phyloP scores from a whole-genome alignment of 305 asterid genomes.

The Salvia sclarea region DNA sequence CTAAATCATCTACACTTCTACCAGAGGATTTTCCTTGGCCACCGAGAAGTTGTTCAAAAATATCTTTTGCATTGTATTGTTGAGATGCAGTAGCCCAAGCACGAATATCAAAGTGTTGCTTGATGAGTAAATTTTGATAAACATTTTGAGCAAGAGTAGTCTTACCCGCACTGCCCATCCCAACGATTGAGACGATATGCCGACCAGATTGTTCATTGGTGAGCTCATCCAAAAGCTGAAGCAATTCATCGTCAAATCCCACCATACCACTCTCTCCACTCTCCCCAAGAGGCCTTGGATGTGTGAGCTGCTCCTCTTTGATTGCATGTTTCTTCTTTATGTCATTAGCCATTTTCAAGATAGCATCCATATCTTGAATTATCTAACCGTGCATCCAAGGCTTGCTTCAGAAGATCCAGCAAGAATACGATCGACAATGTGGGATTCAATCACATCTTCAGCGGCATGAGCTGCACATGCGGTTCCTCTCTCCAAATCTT shows the following conservation, averaged over 20 bases:
- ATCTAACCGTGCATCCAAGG: neutral
- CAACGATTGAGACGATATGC: conserved; percentile 14
- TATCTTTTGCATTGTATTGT: neutral
- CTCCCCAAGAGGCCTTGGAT: neutral
- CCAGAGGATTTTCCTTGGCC: neutral
- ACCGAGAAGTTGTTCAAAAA: conserved; percentile 4
- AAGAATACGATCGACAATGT: neutral
- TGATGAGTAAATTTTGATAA: neutral
- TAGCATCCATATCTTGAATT: neutral
- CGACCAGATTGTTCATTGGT: neutral
- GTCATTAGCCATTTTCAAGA: neutral
- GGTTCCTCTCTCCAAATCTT: neutral
- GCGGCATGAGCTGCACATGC: neutral
- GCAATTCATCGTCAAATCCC: conserved; percentile 24
- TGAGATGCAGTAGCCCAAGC: conserved; percentile 29
- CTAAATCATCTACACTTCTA: neutral
- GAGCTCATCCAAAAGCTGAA: conserved; percentile 14
- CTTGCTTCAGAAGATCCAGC: neutral
- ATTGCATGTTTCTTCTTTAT: neutral
- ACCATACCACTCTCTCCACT: neutral
- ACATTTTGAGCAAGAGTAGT: conserved; percentile 24
- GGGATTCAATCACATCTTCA: neutral
- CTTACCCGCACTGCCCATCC: conserved; percentile 30
- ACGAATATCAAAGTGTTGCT: conserved; percentile 12
- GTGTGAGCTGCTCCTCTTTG: neutral